Percentiles rank a stretch among this genome's conserved stretches.
Conservation (phyloP, 371 early-diverging fungal species). For the Polyrhizophydium stewartii region DNA sequence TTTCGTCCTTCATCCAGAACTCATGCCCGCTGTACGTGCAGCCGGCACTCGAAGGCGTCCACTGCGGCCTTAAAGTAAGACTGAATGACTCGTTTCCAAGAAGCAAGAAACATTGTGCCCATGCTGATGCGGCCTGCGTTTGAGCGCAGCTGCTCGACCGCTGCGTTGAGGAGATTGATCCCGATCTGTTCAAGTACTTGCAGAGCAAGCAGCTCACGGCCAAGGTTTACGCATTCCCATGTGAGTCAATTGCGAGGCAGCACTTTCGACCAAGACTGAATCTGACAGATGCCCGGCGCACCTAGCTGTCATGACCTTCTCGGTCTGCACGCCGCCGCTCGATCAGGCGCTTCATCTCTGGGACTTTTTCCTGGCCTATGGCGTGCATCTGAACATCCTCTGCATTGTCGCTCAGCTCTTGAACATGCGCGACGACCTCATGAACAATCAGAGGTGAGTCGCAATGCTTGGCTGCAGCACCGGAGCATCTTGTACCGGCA, state of each 20-base stretch:
- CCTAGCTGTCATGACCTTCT: slow-evolving; percentile 86
- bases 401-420: slow-evolving; percentile 82
- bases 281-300: not conserved
- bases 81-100: too few relatives aligned
- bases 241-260: slow-evolving; percentile 40
- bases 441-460: too few relatives aligned
- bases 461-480: slow-evolving; percentile 20
- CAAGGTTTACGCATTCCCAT: slow-evolving; percentile 82
- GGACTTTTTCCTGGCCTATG: slow-evolving; percentile 89
- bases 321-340: slow-evolving; percentile 85
- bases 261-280: not conserved
- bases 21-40: slow-evolving; percentile 91
- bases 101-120: too few relatives aligned
- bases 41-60: slow-evolving; percentile 85
- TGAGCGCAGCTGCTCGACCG: slow-evolving; percentile 67
- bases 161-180: slow-evolving; percentile 72
- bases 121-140: too few relatives aligned
- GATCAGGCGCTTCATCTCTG: slow-evolving; percentile 78
- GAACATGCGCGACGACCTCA: slow-evolving; percentile 67
- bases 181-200: slow-evolving; percentile 66
- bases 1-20: slow-evolving; percentile 74
- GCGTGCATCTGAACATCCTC: slow-evolving; percentile 86
- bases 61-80: slow-evolving; percentile 78
- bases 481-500: too few relatives aligned
- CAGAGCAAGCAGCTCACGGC: slow-evolving; percentile 69